These are phyloP conservation scores for Phytophthora fragariaefolia DNA, from an alignment of 352 stramenopile genomes.

Conservation along the genomic window DNA sequence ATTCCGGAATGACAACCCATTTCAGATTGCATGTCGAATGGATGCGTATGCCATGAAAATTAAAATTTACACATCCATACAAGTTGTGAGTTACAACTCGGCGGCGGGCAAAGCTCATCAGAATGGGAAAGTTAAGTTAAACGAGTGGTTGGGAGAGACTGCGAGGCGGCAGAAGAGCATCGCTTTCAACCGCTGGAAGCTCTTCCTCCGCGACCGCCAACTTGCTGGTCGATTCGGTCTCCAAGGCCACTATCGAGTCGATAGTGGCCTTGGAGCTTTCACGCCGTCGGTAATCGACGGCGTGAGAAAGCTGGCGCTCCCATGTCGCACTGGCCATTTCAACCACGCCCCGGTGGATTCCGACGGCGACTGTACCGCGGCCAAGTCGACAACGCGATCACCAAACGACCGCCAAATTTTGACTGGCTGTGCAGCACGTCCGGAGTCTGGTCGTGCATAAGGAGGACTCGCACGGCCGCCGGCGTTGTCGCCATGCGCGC, in stretches of 20 bases:
- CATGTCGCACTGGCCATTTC: conserved; percentile 13
- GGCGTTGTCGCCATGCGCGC: background rate
- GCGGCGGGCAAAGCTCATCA: background rate
- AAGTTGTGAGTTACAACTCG: too few relatives aligned
- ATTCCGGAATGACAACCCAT: background rate
- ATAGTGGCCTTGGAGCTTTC: too few relatives aligned
- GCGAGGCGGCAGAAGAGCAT: background rate
- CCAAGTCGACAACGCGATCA: background rate
- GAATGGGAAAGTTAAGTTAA: too few relatives aligned
- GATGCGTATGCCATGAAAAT: too few relatives aligned
- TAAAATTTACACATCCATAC: too few relatives aligned
- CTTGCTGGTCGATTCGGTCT: too few relatives aligned
- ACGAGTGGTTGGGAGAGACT: background rate
- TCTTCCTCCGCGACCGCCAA: too few relatives aligned
- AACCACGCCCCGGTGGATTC: conserved; percentile 20
- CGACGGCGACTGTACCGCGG: conserved; percentile 18
- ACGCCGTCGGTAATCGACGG: too few relatives aligned
- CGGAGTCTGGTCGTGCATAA: conserved; percentile 29
- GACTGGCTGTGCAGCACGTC: background rate
- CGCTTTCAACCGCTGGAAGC: too few relatives aligned
- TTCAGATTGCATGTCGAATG: too few relatives aligned
- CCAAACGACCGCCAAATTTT: conserved; percentile 9
- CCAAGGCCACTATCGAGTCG: too few relatives aligned
- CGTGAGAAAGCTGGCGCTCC: background rate
- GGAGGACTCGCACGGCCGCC: conserved; percentile 3